Base-by-base conservation (phyloP, 257 asterid genomes). In the Plantago major region DNA sequence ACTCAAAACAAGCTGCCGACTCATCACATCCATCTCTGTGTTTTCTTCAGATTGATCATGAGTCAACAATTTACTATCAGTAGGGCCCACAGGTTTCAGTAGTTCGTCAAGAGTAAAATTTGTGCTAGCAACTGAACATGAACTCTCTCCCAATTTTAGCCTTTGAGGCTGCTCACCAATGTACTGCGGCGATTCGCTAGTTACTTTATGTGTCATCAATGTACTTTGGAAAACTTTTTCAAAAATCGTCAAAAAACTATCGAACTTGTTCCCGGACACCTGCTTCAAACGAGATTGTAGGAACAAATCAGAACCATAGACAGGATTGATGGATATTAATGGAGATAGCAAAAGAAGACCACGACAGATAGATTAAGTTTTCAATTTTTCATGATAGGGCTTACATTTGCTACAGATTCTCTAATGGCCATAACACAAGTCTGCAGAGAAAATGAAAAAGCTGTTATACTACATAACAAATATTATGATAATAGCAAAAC, bases 401-500 rank as follows among this genome's bases (percentile, higher is more conserved):
- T 79, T 67, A 82, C 88, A 69, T 64, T 72, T 57, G 74, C 74
- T 17, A 82, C 61, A 62, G 85, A 76, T 66, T 76, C 85, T 78
- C 79, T 81, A 66, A 92, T 85, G 7, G 95, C 96, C 83, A 75
- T 73, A 67, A 81, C 67, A 65, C 93, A 89, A 58, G 89, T 76
- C 98, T 92, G 82, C 75, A 66, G 46, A 65, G 65, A 28, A 47
- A 13, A 53, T 28, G 62, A 50, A 74, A 10, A 43, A 48, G 43
- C 49, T 55, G 57, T 62, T 67, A 43, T 40, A 71, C 69, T n/a
- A 70, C 50, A 63, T 60, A 16, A 28, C 46, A 19, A 58, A 18
- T 33, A 17, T 17, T 11, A 9, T 38, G 10, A 58, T 19, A 10
- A 42, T 4, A 58, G 15, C 10, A 8, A 46, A 16, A 58, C 12